Evolutionary conservation across 2,329 filamentous ascomycete genomes (phyloP).

Genomic region (Bipolaris cookei): DNA sequence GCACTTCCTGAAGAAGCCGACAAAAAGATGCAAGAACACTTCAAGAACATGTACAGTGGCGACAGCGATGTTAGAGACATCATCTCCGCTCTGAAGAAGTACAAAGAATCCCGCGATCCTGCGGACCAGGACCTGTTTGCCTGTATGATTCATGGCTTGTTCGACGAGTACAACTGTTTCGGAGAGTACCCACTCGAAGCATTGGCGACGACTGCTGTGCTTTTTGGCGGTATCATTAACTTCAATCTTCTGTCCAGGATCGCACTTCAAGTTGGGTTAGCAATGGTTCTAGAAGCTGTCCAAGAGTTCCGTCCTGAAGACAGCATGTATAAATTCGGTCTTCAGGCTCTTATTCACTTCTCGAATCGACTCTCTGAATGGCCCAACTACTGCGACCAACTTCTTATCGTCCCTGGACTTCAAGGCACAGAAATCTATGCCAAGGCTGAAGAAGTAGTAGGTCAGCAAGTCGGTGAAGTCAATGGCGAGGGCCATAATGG

Average conservation of each 20-base stretch:
- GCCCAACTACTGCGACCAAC: conserved; percentile 90
- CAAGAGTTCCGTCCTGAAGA: conserved; percentile 81
- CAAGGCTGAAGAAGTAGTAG: conserved; percentile 81
- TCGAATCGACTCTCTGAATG: conserved; percentile 84
- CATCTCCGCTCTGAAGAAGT: conserved; percentile 80
- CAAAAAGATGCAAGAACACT: conserved; percentile 93
- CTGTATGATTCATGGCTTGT: conserved; percentile 97
- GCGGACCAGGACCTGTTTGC: conserved; percentile 93
- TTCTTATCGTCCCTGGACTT: conserved; percentile 81
- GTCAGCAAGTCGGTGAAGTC: conserved; percentile 68
- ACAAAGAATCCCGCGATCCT: conserved; percentile 85
- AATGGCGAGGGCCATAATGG: conserved; percentile 54
- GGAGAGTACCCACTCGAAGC: conserved; percentile 95
- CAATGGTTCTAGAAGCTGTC: conserved; percentile 97
- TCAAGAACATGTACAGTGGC: conserved; percentile 96
- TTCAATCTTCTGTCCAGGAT: conserved; percentile 89
- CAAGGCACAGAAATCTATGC: conserved; percentile 84
- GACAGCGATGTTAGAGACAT: conserved; percentile 87
- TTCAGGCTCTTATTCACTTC: conserved; percentile 92
- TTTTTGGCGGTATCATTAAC: conserved; percentile 96
- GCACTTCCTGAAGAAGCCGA: conserved; percentile 79
- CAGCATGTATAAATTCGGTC: conserved; percentile 97
- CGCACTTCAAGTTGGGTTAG: conserved; percentile 89
- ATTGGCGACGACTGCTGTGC: conserved; percentile 89
- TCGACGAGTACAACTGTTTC: conserved; percentile 97